Percentiles rank a stretch among this genome's conserved stretches.
Conservation (phyloP, 345 rosid species). For the Stellera chamaejasme region DNA sequence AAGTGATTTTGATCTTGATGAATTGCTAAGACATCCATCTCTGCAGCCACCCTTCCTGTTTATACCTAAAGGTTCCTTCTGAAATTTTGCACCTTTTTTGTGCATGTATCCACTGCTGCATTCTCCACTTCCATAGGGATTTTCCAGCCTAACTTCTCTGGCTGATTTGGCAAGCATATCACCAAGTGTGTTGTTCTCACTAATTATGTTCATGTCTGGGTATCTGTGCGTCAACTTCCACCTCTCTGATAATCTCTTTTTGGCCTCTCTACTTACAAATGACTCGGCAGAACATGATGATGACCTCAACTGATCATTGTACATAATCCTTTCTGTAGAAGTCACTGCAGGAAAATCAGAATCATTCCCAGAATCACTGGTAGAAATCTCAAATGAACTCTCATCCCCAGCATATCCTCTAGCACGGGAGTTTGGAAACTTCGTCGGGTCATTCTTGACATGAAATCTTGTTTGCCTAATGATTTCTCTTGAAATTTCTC, state of each 20-base stretch:
- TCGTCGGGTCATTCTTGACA: conserved; percentile 30
- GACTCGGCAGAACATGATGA: conserved; percentile 51
- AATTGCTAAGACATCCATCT: conserved; percentile 35
- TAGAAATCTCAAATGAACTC: conserved; percentile 60
- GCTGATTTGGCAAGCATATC: conserved; percentile 92
- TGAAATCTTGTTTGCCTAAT: conserved; percentile 55
- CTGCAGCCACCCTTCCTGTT: conserved; percentile 98
- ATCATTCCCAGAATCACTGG: conserved; percentile 67
- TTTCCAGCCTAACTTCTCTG: conserved; percentile 33
- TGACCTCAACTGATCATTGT: conserved; percentile 31
- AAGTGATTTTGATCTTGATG: conserved; percentile 68
- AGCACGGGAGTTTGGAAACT: conserved; percentile 34
- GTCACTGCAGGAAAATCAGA: conserved; percentile 35
- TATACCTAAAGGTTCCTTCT: conserved; percentile 71
- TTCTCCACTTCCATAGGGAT: conserved; percentile 26
- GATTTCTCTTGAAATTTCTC: conserved; percentile 57
- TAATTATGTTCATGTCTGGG: conserved; percentile 40
- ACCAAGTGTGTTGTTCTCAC: conserved; percentile 67
- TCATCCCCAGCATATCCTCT: conserved; percentile 76
- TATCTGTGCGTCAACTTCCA: conserved; percentile 77
- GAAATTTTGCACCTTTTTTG: conserved; percentile 18
- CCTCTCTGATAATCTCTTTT: conserved; percentile 88
- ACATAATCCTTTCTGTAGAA: conserved; percentile 32
- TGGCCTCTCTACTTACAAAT: conserved; percentile 79
- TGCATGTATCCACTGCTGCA: conserved; percentile 19